Evolutionary conservation across 129 eudicot genomes (phyloP).

Genomic region (carrot (Daucus carota)): DNA sequence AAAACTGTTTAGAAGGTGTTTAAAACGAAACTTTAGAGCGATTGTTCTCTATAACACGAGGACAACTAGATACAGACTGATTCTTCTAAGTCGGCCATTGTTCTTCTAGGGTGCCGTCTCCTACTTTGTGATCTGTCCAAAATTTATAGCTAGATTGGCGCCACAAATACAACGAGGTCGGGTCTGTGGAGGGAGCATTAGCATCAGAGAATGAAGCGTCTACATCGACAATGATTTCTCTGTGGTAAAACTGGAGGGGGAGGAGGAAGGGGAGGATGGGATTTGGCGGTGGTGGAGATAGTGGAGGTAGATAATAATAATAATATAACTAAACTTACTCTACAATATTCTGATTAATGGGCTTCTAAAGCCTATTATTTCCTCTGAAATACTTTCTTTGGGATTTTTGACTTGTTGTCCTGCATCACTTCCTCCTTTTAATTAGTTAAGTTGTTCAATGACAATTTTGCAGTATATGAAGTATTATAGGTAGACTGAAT

Average conservation of each 20-base stretch:
- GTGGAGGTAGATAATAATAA: too few species aligned
- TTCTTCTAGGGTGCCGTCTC: conserved; percentile 1
- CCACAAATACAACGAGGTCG: conserved; percentile 1
- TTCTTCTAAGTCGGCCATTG: conserved; percentile 13
- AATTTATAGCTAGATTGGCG: conserved; percentile 16
- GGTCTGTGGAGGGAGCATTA: background rate
- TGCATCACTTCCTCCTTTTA: too few species aligned
- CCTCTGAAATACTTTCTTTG: too few species aligned
- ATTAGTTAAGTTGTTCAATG: background rate
- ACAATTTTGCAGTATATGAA: background rate
- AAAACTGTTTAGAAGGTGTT: conserved; percentile 15
- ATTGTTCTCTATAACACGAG: background rate
- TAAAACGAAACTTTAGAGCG: conserved; percentile 47
- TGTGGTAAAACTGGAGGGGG: conserved; percentile 6
- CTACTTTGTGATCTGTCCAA: conserved; percentile 11
- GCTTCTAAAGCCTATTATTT: too few species aligned
- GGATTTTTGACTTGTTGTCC: too few species aligned
- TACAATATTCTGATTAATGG: background rate
- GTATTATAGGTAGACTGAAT: background rate
- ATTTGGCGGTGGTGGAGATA: too few species aligned
- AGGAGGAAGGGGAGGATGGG: background rate
- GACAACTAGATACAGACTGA: conserved; percentile 27
- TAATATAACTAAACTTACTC: too few species aligned
- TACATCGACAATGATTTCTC: conserved; percentile 31
- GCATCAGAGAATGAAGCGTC: conserved; percentile 14